Conservation (phyloP, 768 basidiomycete genomes). For the Lactarius sanguifluus region DNA sequence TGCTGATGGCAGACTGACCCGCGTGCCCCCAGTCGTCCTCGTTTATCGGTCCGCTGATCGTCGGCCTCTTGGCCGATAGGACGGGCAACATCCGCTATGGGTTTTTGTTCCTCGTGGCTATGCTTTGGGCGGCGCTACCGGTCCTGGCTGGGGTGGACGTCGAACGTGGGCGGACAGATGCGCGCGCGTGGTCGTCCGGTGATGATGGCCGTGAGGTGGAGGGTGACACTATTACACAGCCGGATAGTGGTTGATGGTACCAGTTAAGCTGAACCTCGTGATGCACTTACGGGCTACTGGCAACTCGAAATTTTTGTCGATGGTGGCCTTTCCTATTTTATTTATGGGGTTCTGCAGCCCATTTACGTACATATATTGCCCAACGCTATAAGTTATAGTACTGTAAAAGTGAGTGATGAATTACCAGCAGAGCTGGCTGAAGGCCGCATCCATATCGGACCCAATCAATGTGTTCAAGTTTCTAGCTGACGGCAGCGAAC, state of each 20-base stretch:
- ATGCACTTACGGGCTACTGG: not conserved
- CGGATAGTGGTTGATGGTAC: not conserved
- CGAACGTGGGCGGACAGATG: constrained; percentile 58
- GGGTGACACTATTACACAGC: not conserved
- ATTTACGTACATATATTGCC: too few relatives aligned
- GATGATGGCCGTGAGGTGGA: not conserved
- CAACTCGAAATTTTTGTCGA: too few relatives aligned
- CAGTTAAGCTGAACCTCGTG: not conserved
- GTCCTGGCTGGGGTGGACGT: constrained; percentile 71
- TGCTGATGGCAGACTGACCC: not conserved
- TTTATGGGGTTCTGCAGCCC: too few relatives aligned
- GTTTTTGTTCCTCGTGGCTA: constrained; percentile 82
- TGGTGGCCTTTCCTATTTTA: too few relatives aligned
- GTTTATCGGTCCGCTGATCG: constrained; percentile 87
- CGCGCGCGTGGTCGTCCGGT: constrained; percentile 34
- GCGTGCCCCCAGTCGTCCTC: constrained; percentile 65
- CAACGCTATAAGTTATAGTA: too few relatives aligned
- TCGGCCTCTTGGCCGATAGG: constrained; percentile 81
- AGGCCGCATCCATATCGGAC: too few relatives aligned
- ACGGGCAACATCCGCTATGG: constrained; percentile 92
- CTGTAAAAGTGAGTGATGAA: too few relatives aligned
- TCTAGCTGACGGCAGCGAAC: too few relatives aligned
- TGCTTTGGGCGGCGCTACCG: constrained; percentile 82
- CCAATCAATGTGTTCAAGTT: too few relatives aligned
- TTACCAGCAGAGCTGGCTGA: too few relatives aligned